Percentiles rank a stretch among this genome's conserved stretches.
Conservation (phyloP, 768 basidiomycete genomes). For the Tulasnella sp. region DNA sequence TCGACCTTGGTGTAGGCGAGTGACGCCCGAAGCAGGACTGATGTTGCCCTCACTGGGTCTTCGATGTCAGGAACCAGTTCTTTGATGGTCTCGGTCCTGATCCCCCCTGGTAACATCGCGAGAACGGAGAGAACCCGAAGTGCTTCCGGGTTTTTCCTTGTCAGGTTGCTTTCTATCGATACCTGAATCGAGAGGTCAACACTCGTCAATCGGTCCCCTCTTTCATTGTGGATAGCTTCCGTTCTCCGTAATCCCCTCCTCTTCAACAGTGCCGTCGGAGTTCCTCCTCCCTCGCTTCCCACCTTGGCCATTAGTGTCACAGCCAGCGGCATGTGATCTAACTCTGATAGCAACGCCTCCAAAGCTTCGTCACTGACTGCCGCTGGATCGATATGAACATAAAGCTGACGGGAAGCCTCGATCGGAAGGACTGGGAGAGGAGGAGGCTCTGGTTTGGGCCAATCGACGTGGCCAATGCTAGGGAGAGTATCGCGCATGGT, state of each 20-base stretch:
- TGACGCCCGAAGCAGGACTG: too few relatives aligned
- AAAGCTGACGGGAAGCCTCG: conserved; percentile 17
- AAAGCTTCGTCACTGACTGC: conserved; percentile 23
- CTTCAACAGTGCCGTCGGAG: conserved; percentile 6
- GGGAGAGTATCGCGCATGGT: conserved; percentile 26
- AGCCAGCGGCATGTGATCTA: conserved; percentile 30
- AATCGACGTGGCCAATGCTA: not conserved
- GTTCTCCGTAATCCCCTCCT: conserved; percentile 10
- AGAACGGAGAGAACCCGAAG: conserved; percentile 23
- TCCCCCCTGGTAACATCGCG: conserved; percentile 24
- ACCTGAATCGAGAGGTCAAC: conserved; percentile 22
- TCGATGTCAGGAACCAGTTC: not conserved
- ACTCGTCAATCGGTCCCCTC: conserved; percentile 18
- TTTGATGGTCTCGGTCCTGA: not conserved
- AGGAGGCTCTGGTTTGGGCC: not conserved
- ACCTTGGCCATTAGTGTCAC: conserved; percentile 29
- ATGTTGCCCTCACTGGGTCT: not conserved
- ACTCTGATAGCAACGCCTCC: conserved; percentile 20
- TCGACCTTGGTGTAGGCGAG: too few relatives aligned
- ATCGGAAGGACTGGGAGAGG: not conserved
- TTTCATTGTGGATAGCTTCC: not conserved
- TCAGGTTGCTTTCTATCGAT: conserved; percentile 21
- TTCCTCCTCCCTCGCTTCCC: conserved; percentile 14
- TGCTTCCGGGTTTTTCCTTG: conserved; percentile 21
- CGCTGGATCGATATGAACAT: conserved; percentile 20